A percentile compares a stretch with the other conserved stretches of the same genome.
Evolutionary conservation across 495 filamentous ascomycete species (phyloP).

Genomic region (Aspergillus incahuasiensis): DNA sequence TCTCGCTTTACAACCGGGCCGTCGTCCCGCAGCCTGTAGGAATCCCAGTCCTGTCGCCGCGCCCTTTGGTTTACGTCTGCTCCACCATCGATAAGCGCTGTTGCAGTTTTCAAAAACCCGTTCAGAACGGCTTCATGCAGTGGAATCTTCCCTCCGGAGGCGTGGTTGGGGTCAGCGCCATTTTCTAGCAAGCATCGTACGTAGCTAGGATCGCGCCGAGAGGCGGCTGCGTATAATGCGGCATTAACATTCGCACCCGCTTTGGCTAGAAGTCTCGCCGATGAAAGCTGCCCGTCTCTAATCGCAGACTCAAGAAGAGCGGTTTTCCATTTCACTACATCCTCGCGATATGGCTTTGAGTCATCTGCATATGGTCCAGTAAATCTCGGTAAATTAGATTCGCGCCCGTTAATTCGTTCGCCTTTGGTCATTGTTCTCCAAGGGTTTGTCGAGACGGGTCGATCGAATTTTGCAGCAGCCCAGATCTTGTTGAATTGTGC

Average conservation of each 20-base stretch:
- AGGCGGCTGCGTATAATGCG: not conserved
- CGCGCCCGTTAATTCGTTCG: not conserved
- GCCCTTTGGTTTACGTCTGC: constrained; percentile 8
- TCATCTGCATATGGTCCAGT: not conserved
- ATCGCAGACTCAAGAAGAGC: constrained; percentile 7
- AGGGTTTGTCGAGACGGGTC: not conserved
- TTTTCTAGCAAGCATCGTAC: constrained; percentile 10
- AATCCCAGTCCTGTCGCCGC: no score
- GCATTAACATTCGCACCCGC: constrained; percentile 14
- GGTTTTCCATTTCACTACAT: constrained; percentile 6
- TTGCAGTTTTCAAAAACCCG: constrained; percentile 3
- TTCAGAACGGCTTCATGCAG: constrained; percentile 9
- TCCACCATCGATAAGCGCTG: constrained; percentile 4
- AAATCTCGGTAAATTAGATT: not conserved
- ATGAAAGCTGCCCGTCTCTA: constrained; percentile 5
- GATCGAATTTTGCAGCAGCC: not conserved
- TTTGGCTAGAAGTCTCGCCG: constrained; percentile 11
- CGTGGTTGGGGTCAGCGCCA: constrained; percentile 10
- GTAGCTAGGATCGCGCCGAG: constrained; percentile 5
- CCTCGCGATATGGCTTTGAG: not conserved
- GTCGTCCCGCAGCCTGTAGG: no score
- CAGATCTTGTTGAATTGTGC: constrained; percentile 12
- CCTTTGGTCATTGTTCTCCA: constrained; percentile 11
- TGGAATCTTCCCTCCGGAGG: not conserved
- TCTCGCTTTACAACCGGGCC: not conserved